Conservation (phyloP, 768 basidiomycete genomes). For the Leccinum sublutescens region DNA sequence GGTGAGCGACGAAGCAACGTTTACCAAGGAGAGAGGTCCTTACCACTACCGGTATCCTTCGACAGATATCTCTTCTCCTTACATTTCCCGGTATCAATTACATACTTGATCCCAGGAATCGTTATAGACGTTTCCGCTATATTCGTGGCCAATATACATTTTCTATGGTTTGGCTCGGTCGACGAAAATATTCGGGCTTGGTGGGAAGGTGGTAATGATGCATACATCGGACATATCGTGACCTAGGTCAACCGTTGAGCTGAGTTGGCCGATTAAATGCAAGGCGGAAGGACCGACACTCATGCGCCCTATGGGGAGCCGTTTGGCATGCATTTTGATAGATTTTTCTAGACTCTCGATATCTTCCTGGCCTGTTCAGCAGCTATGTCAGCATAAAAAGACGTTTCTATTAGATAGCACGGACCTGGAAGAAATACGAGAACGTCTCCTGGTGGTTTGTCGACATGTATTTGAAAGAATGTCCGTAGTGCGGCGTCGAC, state of each 20-base stretch:
- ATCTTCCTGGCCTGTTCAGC: slow-evolving; percentile 80
- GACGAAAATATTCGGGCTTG: slow-evolving; percentile 77
- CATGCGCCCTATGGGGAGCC: slow-evolving; percentile 58
- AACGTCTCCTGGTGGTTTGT: slow-evolving; percentile 80
- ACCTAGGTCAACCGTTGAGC: slow-evolving; percentile 46
- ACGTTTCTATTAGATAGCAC: neutral
- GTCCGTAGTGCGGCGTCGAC: slow-evolving; percentile 87
- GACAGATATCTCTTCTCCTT: slow-evolving; percentile 91
- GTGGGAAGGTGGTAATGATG: slow-evolving; percentile 73
- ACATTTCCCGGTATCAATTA: slow-evolving; percentile 93
- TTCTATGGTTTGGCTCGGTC: slow-evolving; percentile 66
- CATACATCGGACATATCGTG: slow-evolving; percentile 77
- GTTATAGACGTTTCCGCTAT: slow-evolving; percentile 98
- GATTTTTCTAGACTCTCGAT: slow-evolving; percentile 85
- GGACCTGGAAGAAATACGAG: slow-evolving; percentile 89
- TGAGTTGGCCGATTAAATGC: neutral
- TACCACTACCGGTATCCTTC: slow-evolving; percentile 66
- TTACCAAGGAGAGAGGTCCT: slow-evolving; percentile 1
- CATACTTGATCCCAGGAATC: slow-evolving; percentile 92
- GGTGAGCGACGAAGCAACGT: neutral
- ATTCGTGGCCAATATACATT: slow-evolving; percentile 95
- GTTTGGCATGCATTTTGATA: slow-evolving; percentile 64
- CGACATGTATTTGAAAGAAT: slow-evolving; percentile 90
- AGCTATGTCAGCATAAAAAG: neutral
- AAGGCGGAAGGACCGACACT: slow-evolving; percentile 38